These are phyloP conservation scores for Pseudoscleropodium purum DNA, from an alignment of 225 moss, liverwort and hornwort species.

Conservation along the genomic window DNA sequence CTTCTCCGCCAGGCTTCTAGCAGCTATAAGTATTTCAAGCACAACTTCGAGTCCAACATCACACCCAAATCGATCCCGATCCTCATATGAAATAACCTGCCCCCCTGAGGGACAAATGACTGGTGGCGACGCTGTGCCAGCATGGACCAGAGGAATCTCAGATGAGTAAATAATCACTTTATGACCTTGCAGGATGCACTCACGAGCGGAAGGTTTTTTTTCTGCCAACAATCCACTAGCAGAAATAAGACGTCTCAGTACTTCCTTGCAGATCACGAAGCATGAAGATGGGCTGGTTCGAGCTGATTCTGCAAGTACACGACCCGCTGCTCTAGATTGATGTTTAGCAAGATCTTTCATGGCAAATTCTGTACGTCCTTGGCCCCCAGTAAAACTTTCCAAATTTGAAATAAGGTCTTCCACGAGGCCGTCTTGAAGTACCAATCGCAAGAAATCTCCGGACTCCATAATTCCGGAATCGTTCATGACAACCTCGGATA, in stretches of 20 bases:
- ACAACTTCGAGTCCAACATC: constrained; percentile 25
- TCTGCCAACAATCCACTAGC: constrained; percentile 9
- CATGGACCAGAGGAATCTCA: not conserved
- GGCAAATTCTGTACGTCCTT: not conserved
- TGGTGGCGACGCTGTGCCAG: not conserved
- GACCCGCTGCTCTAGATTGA: constrained; percentile 37
- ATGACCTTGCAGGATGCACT: not conserved
- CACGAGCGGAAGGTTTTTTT: not conserved
- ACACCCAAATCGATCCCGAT: not conserved
- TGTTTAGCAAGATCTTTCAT: constrained; percentile 11
- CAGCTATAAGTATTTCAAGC: constrained; percentile 40
- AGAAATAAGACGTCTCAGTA: constrained; percentile 33
- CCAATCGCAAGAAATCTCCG: constrained; percentile 32
- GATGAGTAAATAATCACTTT: not conserved
- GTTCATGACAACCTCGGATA: not conserved
- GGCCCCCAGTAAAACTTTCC: constrained; percentile 2
- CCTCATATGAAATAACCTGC: not conserved
- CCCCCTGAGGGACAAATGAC: not conserved
- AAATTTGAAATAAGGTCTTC: constrained; percentile 53
- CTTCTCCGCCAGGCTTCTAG: constrained; percentile 30
- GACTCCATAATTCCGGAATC: not conserved
- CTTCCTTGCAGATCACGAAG: constrained; percentile 28
- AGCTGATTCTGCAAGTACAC: constrained; percentile 41
- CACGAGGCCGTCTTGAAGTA: constrained; percentile 48
- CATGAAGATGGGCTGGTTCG: constrained; percentile 57